Evolutionary conservation across 148 eudicot genomes (phyloP).

Genomic region (Oxyria digyna): DNA sequence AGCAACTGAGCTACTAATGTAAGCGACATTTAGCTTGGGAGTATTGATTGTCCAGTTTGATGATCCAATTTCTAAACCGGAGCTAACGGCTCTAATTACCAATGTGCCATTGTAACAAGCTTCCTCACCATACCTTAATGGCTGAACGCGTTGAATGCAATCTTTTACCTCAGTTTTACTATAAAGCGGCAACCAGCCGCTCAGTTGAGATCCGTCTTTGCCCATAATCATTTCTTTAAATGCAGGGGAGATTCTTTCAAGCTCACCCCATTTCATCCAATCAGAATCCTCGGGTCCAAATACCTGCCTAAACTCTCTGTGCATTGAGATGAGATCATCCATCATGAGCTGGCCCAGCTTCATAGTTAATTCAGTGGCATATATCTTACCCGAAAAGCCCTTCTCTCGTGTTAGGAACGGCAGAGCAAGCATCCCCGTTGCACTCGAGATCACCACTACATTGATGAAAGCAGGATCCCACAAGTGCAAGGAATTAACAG

Average conservation of each 20-base stretch:
- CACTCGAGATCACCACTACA: slow-evolving; percentile 59
- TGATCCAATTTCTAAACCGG: slow-evolving; percentile 86
- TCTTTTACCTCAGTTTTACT: slow-evolving; percentile 6
- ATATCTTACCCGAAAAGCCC: slow-evolving; percentile 71
- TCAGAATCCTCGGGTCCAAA: slow-evolving; percentile 63
- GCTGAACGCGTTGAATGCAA: slow-evolving; percentile 25
- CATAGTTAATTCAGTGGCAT: slow-evolving; percentile 73
- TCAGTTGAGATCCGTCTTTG: slow-evolving; percentile 46
- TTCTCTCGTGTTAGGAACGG: slow-evolving; percentile 59
- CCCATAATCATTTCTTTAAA: slow-evolving; percentile 47
- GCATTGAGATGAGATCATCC: slow-evolving; percentile 75
- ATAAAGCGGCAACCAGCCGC: slow-evolving; percentile 66
- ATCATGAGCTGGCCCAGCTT: slow-evolving; percentile 74
- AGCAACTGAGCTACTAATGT: slow-evolving; percentile 28
- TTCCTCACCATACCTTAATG: slow-evolving; percentile 80
- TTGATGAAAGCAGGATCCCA: slow-evolving; percentile 56
- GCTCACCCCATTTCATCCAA: slow-evolving; percentile 74
- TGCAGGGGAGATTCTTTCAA: slow-evolving; percentile 44
- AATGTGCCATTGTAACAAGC: slow-evolving; percentile 51
- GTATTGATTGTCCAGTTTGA: slow-evolving; percentile 67
- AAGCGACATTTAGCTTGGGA: slow-evolving; percentile 40
- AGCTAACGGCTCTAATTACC: slow-evolving; percentile 57
- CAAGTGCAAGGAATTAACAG: slow-evolving; percentile 38
- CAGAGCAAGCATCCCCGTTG: slow-evolving; percentile 87
- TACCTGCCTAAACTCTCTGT: slow-evolving; percentile 57